These are phyloP conservation scores for Alloteropsis semialata DNA, from an alignment of 176 grass and related monocot species.

Conservation along the genomic window DNA sequence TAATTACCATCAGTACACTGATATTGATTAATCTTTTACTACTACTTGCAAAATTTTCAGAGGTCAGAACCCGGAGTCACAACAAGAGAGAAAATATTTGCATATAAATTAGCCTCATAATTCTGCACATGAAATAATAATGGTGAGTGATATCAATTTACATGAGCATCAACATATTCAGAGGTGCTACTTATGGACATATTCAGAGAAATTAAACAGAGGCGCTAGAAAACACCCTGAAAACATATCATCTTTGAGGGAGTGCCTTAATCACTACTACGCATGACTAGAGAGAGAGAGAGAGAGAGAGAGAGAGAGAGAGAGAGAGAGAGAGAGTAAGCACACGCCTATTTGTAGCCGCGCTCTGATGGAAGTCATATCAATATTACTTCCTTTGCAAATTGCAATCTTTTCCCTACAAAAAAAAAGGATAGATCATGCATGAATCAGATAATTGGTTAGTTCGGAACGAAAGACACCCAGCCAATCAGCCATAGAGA, in stretches of 20 bases:
- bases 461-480: neutral
- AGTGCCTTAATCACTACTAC: neutral
- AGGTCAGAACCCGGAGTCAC: neutral
- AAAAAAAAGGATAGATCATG: neutral
- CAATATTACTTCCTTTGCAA: neutral
- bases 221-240: neutral
- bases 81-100: neutral
- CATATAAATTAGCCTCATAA: neutral
- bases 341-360: too few species aligned
- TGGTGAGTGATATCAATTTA: neutral
- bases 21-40: neutral
- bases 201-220: neutral
- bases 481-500: neutral
- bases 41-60: neutral
- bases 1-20: neutral
- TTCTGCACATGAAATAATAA: constrained; percentile 45
- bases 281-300: neutral
- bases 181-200: neutral
- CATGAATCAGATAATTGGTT: neutral
- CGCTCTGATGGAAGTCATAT: neutral
- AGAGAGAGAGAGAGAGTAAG: too few species aligned
- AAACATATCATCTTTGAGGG: neutral
- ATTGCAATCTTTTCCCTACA: neutral
- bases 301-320: too few species aligned
- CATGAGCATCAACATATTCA: neutral